Conservation (phyloP, 805 yeast species). For the Torulaspora microellipsoides region DNA sequence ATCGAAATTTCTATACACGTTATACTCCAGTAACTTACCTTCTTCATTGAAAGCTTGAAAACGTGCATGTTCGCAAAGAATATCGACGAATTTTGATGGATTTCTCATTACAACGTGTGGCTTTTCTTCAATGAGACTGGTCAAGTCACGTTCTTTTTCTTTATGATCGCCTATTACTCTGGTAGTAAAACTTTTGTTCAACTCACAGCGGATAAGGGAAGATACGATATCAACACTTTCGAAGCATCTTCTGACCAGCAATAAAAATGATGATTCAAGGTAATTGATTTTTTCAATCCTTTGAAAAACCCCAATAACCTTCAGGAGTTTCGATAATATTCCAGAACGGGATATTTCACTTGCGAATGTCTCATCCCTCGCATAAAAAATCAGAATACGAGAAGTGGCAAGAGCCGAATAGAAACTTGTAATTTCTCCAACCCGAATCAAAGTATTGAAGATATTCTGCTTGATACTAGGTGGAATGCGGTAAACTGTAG, state of each 20-base stretch:
- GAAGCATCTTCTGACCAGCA: constrained; percentile 62
- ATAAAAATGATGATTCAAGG: constrained; percentile 46
- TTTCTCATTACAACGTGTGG: constrained; percentile 44
- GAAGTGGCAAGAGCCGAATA: constrained; percentile 50
- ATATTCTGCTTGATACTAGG: constrained; percentile 31
- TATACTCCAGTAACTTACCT: constrained; percentile 23
- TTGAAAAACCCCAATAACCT: constrained; percentile 37
- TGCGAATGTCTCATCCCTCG: constrained; percentile 43
- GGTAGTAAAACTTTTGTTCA: constrained; percentile 41
- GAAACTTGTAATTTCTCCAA: constrained; percentile 40
- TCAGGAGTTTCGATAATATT: constrained; percentile 45
- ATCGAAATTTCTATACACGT: constrained; percentile 23
- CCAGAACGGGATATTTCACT: constrained; percentile 43
- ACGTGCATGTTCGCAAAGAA: constrained; percentile 39
- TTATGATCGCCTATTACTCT: constrained; percentile 31
- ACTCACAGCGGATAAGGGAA: constrained; percentile 47
- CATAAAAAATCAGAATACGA: constrained; percentile 50
- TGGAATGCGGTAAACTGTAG: constrained; percentile 24
- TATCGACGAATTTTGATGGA: constrained; percentile 46
- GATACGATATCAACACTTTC: constrained; percentile 54
- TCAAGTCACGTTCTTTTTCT: constrained; percentile 42
- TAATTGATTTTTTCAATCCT: constrained; percentile 38
- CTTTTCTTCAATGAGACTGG: constrained; percentile 46
- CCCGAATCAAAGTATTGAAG: constrained; percentile 41
- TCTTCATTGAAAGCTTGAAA: constrained; percentile 44